Evolutionary conservation across 1,284 basidiomycete species (phyloP), one percentile per base, ranked within the genome.

Genomic region (Marasmius sp.): DNA sequence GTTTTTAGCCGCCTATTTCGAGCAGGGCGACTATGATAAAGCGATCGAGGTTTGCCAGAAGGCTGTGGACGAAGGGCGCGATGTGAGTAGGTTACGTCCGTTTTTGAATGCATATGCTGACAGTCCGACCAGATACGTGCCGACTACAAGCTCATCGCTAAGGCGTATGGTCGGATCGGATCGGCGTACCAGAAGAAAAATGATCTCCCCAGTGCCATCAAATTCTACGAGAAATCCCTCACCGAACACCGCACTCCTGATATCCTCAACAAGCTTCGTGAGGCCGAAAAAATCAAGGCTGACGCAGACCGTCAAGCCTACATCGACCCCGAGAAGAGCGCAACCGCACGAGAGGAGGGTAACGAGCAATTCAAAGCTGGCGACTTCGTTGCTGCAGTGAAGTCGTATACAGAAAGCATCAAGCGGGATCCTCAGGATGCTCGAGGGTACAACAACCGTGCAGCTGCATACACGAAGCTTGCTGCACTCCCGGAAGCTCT

Each of bases 191-290:
- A 85, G 61, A 93, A 92, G 78, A 93, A 93, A 74, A 86, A 81
- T 59, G 94, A 99, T 74, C 77, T 92, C 27, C 72, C 75, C 7
- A 84, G 85, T 52, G 96, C 96, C 12, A 89, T 96, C 83, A 95
- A 93, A 75, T 95, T 85, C 81, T 96, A 85, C 79, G 81, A 93
- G 70, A 97, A 97, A 77, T 95, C 94, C 8, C 85, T 99, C 57
- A 92, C 95, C 4, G 97, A 99, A 77, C 97, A 99, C 77, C 93
- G 97, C 63, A 98, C 97, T 6, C 92, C 97, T 14, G 92, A 97
- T 69, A 83, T 97, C 65, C 86, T 99, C 62, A 87, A 87, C 77
- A 99, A 97, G 81, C 85, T 99, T 48, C 92, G 93, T 59, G 91
- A 91, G 6, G 82, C 87, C 3, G 96, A 99, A 77, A 91, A 89